Evolutionary conservation across 2,329 filamentous ascomycete species (phyloP).

Genomic region (Xylariaceae sp.): DNA sequence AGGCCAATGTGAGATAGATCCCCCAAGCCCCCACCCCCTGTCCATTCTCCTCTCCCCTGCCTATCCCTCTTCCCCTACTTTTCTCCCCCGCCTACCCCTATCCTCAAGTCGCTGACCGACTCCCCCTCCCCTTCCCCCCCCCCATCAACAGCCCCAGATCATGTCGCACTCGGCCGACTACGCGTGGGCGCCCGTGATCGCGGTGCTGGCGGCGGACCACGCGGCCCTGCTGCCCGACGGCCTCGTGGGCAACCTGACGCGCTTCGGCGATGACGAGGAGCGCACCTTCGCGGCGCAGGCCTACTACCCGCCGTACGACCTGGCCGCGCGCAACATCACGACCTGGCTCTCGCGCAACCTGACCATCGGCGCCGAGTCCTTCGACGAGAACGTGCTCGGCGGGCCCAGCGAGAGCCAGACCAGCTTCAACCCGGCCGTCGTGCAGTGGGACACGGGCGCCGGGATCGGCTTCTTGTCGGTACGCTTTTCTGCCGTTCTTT

Average conservation of each 20-base stretch:
- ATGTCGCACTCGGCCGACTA: conserved; percentile 55
- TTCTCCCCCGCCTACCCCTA: conserved; percentile 1
- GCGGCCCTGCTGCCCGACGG: conserved; percentile 35
- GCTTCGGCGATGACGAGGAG: conserved; percentile 43
- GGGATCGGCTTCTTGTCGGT: conserved; percentile 28
- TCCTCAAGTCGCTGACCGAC: too few species aligned
- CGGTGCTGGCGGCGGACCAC: conserved; percentile 44
- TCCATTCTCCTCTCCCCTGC: too few species aligned
- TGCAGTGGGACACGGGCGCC: conserved; percentile 46
- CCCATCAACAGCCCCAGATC: conserved; percentile 32
- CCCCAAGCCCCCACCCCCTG: too few species aligned
- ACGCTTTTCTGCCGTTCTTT: conserved; percentile 1
- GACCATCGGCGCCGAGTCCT: conserved; percentile 53
- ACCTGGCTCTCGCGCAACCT: conserved; percentile 49
- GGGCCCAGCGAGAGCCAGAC: conserved; percentile 43
- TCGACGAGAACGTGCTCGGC: conserved; percentile 47
- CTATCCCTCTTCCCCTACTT: too few species aligned
- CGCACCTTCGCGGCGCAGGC: conserved; percentile 45
- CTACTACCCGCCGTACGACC: conserved; percentile 52
- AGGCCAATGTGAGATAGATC: conserved; percentile 25
- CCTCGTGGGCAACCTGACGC: conserved; percentile 31
- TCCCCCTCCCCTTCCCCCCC: too few species aligned
- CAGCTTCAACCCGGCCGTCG: conserved; percentile 51
- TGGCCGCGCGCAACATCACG: conserved; percentile 48
- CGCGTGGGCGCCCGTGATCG: conserved; percentile 48